Conservation (phyloP, 441 rosid species). For the Gossypium davidsonii region DNA sequence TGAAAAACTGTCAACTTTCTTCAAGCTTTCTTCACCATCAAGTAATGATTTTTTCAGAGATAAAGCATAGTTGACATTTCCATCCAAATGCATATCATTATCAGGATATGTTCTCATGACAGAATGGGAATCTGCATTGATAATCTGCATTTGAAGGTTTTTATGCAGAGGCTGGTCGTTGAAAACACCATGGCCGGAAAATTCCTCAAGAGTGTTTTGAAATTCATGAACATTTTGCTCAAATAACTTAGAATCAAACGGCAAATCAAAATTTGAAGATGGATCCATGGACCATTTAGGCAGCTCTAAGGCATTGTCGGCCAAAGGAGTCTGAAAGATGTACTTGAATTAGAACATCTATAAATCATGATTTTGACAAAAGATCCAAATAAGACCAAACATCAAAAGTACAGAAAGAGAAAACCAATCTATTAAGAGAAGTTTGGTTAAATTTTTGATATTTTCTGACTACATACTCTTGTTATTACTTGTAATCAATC, state of each 20-base stretch:
- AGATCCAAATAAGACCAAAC: neutral
- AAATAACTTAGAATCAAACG: slow-evolving; percentile 38
- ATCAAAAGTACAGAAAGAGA: neutral
- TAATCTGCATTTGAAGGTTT: slow-evolving; percentile 28
- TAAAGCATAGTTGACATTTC: slow-evolving; percentile 35
- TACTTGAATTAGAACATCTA: slow-evolving; percentile 24
- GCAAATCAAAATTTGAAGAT: slow-evolving; percentile 36
- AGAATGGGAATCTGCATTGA: slow-evolving; percentile 30
- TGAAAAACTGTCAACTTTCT: slow-evolving; percentile 89
- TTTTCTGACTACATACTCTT: neutral
- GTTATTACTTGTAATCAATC: neutral
- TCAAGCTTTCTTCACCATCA: slow-evolving; percentile 60
- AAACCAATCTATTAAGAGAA: neutral
- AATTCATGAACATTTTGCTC: slow-evolving; percentile 38
- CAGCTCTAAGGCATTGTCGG: slow-evolving; percentile 27
- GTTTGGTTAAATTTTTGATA: neutral
- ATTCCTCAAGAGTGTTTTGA: slow-evolving; percentile 24
- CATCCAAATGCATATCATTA: slow-evolving; percentile 28
- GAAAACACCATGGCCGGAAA: slow-evolving; percentile 33
- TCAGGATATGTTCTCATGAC: slow-evolving; percentile 28
- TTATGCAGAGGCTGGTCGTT: slow-evolving; percentile 32
- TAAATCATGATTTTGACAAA: neutral
- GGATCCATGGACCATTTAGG: slow-evolving; percentile 34
- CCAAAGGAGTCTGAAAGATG: slow-evolving; percentile 36
- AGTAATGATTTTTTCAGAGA: slow-evolving; percentile 43